Evolutionary conservation across 2,329 filamentous ascomycete species (phyloP).

Genomic region (Tolypocladium album): DNA sequence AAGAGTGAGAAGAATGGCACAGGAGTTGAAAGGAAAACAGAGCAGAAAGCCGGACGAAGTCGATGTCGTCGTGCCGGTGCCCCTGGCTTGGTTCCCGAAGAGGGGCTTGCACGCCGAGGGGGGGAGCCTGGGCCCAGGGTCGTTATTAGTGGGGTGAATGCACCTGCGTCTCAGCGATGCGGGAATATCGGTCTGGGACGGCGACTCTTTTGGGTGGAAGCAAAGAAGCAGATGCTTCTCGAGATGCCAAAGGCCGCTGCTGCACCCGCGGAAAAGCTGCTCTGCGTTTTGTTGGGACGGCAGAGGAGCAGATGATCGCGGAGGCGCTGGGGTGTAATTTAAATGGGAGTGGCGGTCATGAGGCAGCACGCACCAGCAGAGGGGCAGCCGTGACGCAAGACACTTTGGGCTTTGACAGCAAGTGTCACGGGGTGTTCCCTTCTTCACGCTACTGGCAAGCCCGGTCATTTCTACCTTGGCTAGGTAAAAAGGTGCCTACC

Average conservation of each 20-base stretch:
- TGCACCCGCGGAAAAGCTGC: neutral
- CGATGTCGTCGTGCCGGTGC: neutral
- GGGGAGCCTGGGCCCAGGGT: neutral
- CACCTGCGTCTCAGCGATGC: neutral
- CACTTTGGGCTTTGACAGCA: neutral
- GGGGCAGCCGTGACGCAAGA: constrained; percentile 4
- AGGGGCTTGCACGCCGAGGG: neutral
- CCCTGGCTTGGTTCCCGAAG: neutral
- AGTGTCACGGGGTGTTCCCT: neutral
- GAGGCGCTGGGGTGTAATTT: neutral
- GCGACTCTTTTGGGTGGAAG: neutral
- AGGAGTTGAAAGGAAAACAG: neutral
- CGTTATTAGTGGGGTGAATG: neutral
- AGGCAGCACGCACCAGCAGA: neutral
- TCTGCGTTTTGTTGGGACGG: neutral
- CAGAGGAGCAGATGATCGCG: neutral
- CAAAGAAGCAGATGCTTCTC: neutral
- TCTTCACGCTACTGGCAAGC: neutral
- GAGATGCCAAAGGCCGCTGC: neutral
- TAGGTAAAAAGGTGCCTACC: too few species aligned
- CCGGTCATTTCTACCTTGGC: neutral
- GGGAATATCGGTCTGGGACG: neutral
- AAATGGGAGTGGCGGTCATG: neutral
- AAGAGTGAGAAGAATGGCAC: neutral
- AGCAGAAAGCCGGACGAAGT: neutral